Evolutionary conservation across 1,284 basidiomycete species (phyloP), one percentile per base, ranked within the genome.

Genomic region (Neonothopanus nambi): DNA sequence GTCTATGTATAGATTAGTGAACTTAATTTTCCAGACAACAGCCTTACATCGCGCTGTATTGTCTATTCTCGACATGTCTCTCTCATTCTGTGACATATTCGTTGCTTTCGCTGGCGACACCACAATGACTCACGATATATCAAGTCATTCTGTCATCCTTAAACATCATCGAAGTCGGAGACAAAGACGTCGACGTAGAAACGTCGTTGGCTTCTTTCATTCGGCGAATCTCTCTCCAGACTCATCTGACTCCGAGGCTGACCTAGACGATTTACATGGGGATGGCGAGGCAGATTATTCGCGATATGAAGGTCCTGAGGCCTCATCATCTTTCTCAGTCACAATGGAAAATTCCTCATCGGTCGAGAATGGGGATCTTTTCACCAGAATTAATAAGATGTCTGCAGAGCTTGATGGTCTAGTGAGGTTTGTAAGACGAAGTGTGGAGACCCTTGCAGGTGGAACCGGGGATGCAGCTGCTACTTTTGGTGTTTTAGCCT

Each of bases 401-500:
- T 79, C 81, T 7, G 67, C 67, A 1, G 88, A 91, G 62, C 68
- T 93, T 45, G 85, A 91, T 61, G 80, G 79, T 11, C 68, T 89
- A 28, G 85, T 92, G 17, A 72, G 84, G 43, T 87, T 85, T 62
- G 64, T 93, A 5, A 69, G 84, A 44, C 72, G 85, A 38, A 84
- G 84, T 0, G 80, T 83, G 24, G 89, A 89, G 65, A 81, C 73
- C 60, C 70, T 89, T 46, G 81, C 78, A 26, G 77, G 76, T 52
- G 80, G 79, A 3, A 68, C 70, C 33, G 73, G 73, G 15, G 82
- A 86, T 44, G 81, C 76, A 30, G 80, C 81, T 9, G 67, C 81
- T 24, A 73, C 83, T 0, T 93, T 91, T 69, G 84, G 79, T 0
- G 79, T 91, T 49, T 72, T 94, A 42, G 84, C 85, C 3, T 92